phyloP scores from a whole-genome alignment of 495 filamentous ascomycete species.

The Penicillium roqueforti region DNA sequence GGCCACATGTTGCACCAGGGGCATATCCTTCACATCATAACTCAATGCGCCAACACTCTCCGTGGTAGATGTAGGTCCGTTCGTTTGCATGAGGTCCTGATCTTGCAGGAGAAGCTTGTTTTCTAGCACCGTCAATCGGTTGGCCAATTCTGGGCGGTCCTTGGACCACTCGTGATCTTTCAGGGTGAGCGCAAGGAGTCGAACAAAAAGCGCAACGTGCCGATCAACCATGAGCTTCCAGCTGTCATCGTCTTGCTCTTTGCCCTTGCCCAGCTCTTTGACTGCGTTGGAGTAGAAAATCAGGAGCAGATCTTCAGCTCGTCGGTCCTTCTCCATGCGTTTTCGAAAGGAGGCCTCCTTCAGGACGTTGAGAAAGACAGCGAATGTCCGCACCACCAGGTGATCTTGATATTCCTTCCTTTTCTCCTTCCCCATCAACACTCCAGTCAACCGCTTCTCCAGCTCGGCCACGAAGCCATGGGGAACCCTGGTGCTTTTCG shows the following conservation, averaged over 20 bases:
- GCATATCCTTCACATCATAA: slow-evolving; percentile 96
- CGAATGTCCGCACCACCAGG: slow-evolving; percentile 75
- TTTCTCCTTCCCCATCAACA: slow-evolving; percentile 67
- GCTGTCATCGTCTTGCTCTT: slow-evolving; percentile 73
- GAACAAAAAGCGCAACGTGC: slow-evolving; percentile 92
- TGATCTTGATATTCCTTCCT: slow-evolving; percentile 73
- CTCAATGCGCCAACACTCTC: slow-evolving; percentile 78
- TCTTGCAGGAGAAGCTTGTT: slow-evolving; percentile 94
- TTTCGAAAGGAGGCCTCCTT: slow-evolving; percentile 68
- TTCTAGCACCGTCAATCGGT: slow-evolving; percentile 75
- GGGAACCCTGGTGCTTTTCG: slow-evolving; percentile 72
- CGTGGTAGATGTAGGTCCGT: slow-evolving; percentile 54
- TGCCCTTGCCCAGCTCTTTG: slow-evolving; percentile 80
- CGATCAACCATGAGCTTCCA: slow-evolving; percentile 94
- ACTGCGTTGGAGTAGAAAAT: slow-evolving; percentile 90
- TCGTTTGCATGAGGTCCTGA: slow-evolving; percentile 68
- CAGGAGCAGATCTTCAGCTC: slow-evolving; percentile 82
- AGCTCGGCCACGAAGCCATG: slow-evolving; percentile 70
- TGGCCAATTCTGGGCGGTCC: slow-evolving; percentile 77
- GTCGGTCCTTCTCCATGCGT: slow-evolving; percentile 85
- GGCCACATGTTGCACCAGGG: slow-evolving; percentile 78
- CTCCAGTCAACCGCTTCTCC: slow-evolving; percentile 62
- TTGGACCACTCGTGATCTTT: slow-evolving; percentile 75
- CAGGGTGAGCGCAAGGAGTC: slow-evolving; percentile 74
- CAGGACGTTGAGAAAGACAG: slow-evolving; percentile 70